Evolutionary conservation across 306 rosid genomes (phyloP).

Genomic region (Medicago truncatula): MtrunA17r5.0-ANR NC_053045.1:57175501-57176000

Average conservation of each 20-base stretch:
- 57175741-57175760: slow-evolving; percentile 74
- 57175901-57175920: slow-evolving; percentile 28
- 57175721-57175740: slow-evolving; percentile 97
- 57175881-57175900: neutral
- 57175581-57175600: slow-evolving; percentile 78
- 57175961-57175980: slow-evolving; percentile 89
- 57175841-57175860: neutral
- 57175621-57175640: slow-evolving; percentile 32
- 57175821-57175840: slow-evolving; percentile 1
- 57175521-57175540: slow-evolving; percentile 89
- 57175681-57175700: slow-evolving; percentile 90
- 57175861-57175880: neutral
- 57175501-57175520: slow-evolving; percentile 84
- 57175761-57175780: neutral
- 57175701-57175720: slow-evolving; percentile 91
- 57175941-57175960: slow-evolving; percentile 98
- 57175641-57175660: slow-evolving; percentile 59
- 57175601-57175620: slow-evolving; percentile 5
- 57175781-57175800: too few species aligned
- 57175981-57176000: slow-evolving; percentile 92
- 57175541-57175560: slow-evolving; percentile 82
- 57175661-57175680: slow-evolving; percentile 98
- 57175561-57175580: slow-evolving; percentile 93
- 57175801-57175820: too few species aligned
- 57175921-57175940: slow-evolving; percentile 40